Evolutionary conservation across 305 asterid species (phyloP).

Genomic region (Petunia hybrid): DNA sequence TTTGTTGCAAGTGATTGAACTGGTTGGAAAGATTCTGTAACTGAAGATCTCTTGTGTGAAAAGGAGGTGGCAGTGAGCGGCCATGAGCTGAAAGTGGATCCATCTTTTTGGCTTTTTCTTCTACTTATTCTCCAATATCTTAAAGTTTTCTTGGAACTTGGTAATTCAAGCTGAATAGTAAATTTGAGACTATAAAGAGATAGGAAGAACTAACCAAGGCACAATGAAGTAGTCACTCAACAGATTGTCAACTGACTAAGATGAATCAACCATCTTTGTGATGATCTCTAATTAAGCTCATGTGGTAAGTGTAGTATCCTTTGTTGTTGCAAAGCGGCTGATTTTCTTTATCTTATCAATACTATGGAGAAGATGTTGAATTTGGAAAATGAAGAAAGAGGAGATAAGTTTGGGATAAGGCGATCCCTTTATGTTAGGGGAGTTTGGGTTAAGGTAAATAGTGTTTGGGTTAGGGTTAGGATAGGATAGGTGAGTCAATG

Average conservation of each 20-base stretch:
- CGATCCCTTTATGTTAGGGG: slow-evolving; percentile 30
- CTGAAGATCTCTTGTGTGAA: slow-evolving; percentile 52
- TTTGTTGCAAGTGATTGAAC: slow-evolving; percentile 43
- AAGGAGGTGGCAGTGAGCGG: slow-evolving; percentile 68
- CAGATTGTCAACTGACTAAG: slow-evolving; percentile 24
- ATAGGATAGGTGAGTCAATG: slow-evolving; percentile 28
- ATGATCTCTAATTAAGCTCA: slow-evolving; percentile 9
- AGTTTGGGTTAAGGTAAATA: neutral
- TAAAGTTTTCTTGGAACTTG: neutral
- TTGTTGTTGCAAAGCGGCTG: neutral
- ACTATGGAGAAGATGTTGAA: neutral
- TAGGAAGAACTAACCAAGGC: neutral
- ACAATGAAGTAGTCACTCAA: slow-evolving; percentile 30
- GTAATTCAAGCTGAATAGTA: neutral
- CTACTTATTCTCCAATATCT: neutral
- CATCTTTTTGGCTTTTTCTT: slow-evolving; percentile 35
- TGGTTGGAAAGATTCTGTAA: slow-evolving; percentile 56
- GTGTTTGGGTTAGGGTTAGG: slow-evolving; percentile 61
- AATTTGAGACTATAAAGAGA: too few relatives aligned
- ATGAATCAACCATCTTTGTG: slow-evolving; percentile 33
- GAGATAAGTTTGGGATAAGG: slow-evolving; percentile 29
- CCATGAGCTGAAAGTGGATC: slow-evolving; percentile 65
- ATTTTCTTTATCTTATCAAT: neutral
- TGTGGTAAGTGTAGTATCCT: slow-evolving; percentile 20
- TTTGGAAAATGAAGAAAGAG: slow-evolving; percentile 3